Percentiles rank a stretch among this genome's conserved stretches.
phyloP scores from a whole-genome alignment of 2,329 filamentous ascomycete genomes.

The Ceratocystis cacaofunesta region DNA sequence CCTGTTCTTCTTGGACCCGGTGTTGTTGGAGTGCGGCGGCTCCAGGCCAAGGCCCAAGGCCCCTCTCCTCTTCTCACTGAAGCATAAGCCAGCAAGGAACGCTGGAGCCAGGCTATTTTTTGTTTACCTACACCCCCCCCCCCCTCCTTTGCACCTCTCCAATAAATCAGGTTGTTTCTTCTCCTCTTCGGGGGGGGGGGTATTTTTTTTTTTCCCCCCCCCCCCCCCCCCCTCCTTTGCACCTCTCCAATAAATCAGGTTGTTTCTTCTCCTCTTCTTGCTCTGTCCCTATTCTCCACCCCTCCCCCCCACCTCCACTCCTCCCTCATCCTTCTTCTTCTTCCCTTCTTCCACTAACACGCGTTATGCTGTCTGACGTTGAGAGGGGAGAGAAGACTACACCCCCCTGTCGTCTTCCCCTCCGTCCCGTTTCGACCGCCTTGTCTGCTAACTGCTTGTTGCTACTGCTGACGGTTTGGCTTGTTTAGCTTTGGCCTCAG shows the following conservation, averaged over 20 bases:
- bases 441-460: background rate
- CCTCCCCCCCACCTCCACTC: background rate
- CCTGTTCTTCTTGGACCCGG: too few relatives aligned
- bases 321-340: background rate
- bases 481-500: background rate
- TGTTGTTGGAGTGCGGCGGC: too few relatives aligned
- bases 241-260: background rate
- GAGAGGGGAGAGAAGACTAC: background rate
- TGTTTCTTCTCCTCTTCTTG: background rate
- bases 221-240: background rate
- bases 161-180: background rate
- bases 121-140: background rate
- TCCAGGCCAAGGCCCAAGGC: too few relatives aligned
- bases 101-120: background rate
- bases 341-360: background rate
- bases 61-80: too few relatives aligned
- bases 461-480: background rate
- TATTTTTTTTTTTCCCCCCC: too few relatives aligned
- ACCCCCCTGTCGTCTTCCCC: background rate
- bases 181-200: too few relatives aligned
- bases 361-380: background rate
- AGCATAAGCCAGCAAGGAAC: too few relatives aligned
- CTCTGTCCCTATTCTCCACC: background rate
- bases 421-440: slow-evolving; percentile 1
- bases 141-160: background rate